Evolutionary conservation across 2,329 filamentous ascomycete genomes (phyloP).

Genomic region (Aspergillus niger): DNA sequence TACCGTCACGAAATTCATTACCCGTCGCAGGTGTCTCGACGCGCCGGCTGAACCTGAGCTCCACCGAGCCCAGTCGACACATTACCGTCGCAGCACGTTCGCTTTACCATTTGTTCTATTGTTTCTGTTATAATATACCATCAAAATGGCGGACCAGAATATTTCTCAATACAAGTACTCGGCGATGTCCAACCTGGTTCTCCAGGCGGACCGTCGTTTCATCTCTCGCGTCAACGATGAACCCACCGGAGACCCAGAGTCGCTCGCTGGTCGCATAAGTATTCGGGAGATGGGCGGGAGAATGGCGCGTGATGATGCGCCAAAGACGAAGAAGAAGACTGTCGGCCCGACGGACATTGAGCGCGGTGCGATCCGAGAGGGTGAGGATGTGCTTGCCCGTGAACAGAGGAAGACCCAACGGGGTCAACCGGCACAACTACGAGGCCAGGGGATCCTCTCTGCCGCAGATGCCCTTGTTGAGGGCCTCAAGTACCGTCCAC

Average conservation of each 20-base stretch:
- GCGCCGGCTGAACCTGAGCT: conserved; percentile 38
- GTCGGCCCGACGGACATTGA: conserved; percentile 69
- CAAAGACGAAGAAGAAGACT: conserved; percentile 74
- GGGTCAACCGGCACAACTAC: conserved; percentile 68
- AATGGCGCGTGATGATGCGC: conserved; percentile 75
- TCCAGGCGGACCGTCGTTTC: conserved; percentile 98
- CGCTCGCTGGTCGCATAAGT: conserved; percentile 87
- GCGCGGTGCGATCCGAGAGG: conserved; percentile 74
- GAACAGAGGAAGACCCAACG: conserved; percentile 85
- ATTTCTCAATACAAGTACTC: conserved; percentile 98
- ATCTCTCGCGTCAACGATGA: conserved; percentile 91
- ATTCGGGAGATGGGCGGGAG: conserved; percentile 93
- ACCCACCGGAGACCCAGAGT: conserved; percentile 95
- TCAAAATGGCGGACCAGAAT: conserved; percentile 69
- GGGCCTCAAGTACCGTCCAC: conserved; percentile 86
- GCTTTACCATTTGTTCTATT: conserved; percentile 24
- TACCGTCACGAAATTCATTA: conserved; percentile 29
- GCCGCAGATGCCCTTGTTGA: conserved; percentile 85
- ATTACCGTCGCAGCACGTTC: conserved; percentile 31
- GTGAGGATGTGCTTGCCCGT: conserved; percentile 77
- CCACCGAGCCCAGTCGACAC: conserved; percentile 33
- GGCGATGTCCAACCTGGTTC: conserved; percentile 99
- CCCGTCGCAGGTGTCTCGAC: conserved; percentile 33
- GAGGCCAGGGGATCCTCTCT: conserved; percentile 76
- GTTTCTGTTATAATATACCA: conserved; percentile 19